Percentiles rank a stretch among this genome's conserved stretches.
Conservation (phyloP, 257 asterid genomes). For the Gentiana dahurica region DNA sequence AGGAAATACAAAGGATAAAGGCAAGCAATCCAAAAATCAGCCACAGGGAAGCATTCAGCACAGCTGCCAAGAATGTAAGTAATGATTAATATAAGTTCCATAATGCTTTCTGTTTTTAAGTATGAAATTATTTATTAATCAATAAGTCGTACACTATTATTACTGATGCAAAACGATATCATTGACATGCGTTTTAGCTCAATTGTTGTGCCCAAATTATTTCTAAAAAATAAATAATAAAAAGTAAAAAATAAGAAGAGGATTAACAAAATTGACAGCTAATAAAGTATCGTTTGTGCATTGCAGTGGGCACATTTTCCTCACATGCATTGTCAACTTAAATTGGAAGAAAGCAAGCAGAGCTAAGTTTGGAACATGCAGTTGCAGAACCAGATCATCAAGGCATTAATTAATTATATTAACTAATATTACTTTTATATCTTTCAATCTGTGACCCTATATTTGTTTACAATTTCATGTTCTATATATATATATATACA, state of each 20-base stretch:
- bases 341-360: conserved; percentile 62
- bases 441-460: background rate
- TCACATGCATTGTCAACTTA: conserved; percentile 78
- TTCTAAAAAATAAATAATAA: background rate
- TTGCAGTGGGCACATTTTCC: conserved; percentile 99
- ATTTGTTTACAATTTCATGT: no score
- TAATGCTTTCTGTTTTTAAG: no score
- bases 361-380: conserved; percentile 56
- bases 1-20: conserved; percentile 96
- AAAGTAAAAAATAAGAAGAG: conserved; percentile 2
- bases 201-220: no score
- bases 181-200: no score
- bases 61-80: conserved; percentile 92
- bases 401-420: conserved; percentile 40
- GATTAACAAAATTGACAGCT: background rate
- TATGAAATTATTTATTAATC: no score
- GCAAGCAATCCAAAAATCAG: conserved; percentile 86
- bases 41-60: conserved; percentile 92
- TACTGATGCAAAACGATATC: no score
- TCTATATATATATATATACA: no score
- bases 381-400: conserved; percentile 44
- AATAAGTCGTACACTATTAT: no score
- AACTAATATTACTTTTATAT: conserved; percentile 12
- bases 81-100: no score
- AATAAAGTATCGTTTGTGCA: background rate